Percentiles rank a stretch among this genome's conserved stretches.
These are phyloP conservation scores for Pleurotus platypus DNA, from an alignment of 768 basidiomycete species.

Conservation along the genomic window DNA sequence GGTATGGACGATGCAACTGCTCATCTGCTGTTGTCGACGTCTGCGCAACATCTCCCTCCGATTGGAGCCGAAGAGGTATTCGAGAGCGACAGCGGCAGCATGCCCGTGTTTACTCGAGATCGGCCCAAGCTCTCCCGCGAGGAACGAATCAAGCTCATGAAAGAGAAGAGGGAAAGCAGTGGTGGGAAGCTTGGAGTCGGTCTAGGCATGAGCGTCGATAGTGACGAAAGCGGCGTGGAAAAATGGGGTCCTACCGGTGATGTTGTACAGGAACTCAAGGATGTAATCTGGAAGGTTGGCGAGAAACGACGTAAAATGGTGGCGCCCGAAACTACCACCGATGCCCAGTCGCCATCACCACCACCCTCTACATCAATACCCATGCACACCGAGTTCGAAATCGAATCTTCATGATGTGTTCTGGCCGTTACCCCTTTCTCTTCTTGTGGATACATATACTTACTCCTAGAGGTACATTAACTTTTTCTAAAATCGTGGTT, in stretches of 20 bases:
- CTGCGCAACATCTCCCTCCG: conserved; percentile 53
- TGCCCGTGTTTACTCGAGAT: conserved; percentile 44
- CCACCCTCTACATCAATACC: conserved; percentile 2
- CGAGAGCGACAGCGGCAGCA: conserved; percentile 56
- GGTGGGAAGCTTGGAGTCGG: conserved; percentile 20
- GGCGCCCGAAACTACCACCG: conserved; percentile 9
- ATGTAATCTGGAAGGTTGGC: conserved; percentile 84
- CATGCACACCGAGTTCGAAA: background rate
- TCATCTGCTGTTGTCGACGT: conserved; percentile 50
- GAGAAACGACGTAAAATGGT: conserved; percentile 58
- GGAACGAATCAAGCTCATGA: conserved; percentile 64
- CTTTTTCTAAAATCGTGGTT: conserved; percentile 1
- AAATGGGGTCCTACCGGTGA: conserved; percentile 74
- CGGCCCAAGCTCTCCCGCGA: conserved; percentile 67
- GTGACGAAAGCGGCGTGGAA: conserved; percentile 27
- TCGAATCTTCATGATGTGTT: conserved; percentile 1
- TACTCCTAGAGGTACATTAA: conserved; percentile 4
- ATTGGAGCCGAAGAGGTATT: conserved; percentile 82
- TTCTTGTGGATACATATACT: background rate
- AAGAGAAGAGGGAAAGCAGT: conserved; percentile 46
- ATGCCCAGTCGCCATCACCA: background rate
- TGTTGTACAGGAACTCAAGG: conserved; percentile 80
- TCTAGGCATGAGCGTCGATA: conserved; percentile 19
- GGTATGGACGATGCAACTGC: conserved; percentile 51
- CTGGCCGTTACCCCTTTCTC: background rate